Base-by-base conservation (phyloP, 2,329 filamentous ascomycete species). In the Pseudocercospora pini-densiflorae region DNA sequence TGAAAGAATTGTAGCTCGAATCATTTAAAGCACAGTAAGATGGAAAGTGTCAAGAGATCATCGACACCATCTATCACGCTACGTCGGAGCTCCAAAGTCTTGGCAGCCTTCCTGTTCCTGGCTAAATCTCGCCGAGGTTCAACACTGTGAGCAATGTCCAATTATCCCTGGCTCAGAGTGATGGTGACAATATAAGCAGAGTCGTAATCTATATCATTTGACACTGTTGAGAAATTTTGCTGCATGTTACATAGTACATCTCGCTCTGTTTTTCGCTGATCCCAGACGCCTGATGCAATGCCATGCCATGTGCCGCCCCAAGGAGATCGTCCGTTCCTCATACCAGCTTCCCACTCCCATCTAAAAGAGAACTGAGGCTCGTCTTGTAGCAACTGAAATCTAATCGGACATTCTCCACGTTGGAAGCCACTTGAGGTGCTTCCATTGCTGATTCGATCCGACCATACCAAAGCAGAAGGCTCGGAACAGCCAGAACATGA, bases 391-490 rank as follows among this genome's bases (percentile, higher is more conserved):
- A 27, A 51, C 10, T 1, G 24, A 55, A 19, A 55, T 10, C 51
- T 55, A 55, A 55, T 55, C 51, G 16, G 90, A 88, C 74, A 97
- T 91, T 76, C 88, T 90, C 94, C 94, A 99, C 71, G 83, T 88
- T 71, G 90, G 87, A 73, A 97, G 91, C 95, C 95, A 99, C 84
- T 93, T 97, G 83, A 99, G 85, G 83, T 98, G 94, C 74, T 84
- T 87, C 87, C 94, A 99, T 78, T 98, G 84, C 79, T 87, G 86
- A 81, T 92, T 93, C 67, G 87, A 83, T 14, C 95, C 95, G 65
- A 90, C 89, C 92, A 99, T 99, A 68, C 95, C 95, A 85, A 96
- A 99, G 80, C 92, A 95, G 77, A 99, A 94, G 23, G 92, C 94
- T 72, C 94, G 90, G 84, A 99, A 99, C 75, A 91, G 86, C 76